phyloP scores from a whole-genome alignment of 2,329 filamentous ascomycete species.

The Paraphaeosphaeria minitans region DNA sequence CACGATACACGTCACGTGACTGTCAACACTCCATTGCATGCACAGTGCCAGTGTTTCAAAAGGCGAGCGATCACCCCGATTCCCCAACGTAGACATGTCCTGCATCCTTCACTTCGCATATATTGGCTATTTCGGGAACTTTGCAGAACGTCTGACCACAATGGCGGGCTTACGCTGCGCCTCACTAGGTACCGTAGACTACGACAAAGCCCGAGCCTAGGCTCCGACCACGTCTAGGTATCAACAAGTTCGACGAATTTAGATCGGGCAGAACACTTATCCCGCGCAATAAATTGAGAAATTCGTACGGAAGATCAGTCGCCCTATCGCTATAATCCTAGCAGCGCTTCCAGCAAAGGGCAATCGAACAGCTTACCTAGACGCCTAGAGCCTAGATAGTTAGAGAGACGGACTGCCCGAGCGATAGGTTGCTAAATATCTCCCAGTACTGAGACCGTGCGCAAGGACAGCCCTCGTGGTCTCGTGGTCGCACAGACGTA shows the following conservation, averaged over 20 bases:
- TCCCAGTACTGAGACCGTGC: neutral
- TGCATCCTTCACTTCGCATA: neutral
- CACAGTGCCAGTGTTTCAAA: neutral
- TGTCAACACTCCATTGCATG: neutral
- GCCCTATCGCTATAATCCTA: neutral
- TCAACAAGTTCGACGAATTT: neutral
- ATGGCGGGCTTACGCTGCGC: constrained; percentile 5
- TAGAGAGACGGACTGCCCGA: neutral
- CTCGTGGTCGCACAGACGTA: constrained; percentile 10
- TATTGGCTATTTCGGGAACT: constrained; percentile 6
- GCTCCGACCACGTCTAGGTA: neutral
- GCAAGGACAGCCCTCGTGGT: neutral
- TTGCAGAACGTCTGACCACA: constrained; percentile 3
- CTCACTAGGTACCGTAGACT: too few relatives aligned
- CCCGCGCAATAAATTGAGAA: neutral
- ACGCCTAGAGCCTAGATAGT: too few relatives aligned
- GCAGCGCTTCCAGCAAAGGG: neutral
- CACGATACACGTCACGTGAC: neutral
- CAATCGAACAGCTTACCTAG: neutral
- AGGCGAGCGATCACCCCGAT: neutral
- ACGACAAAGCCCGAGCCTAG: constrained; percentile 6
- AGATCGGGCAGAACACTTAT: neutral
- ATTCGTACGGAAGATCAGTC: neutral
- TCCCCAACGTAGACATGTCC: neutral
- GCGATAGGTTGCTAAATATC: too few relatives aligned